Evolutionary conservation across 2,329 filamentous ascomycete species (phyloP).

Genomic region (Apiospora aurea): DNA sequence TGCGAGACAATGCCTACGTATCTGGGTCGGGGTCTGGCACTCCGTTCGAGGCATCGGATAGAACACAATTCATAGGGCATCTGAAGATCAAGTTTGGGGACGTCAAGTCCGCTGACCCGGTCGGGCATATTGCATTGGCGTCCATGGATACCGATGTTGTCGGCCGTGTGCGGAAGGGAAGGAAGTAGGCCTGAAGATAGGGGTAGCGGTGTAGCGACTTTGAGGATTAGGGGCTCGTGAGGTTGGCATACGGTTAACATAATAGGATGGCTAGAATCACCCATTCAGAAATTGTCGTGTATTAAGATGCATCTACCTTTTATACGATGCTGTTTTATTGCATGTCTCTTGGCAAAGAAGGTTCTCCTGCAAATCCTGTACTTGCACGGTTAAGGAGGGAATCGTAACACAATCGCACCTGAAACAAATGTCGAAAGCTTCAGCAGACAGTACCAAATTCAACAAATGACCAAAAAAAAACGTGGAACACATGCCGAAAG

Average conservation of each 20-base stretch:
- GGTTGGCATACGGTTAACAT: too few species aligned
- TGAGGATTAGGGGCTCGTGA: not conserved
- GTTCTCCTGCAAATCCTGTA: too few species aligned
- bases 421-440: too few species aligned
- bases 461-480: not conserved
- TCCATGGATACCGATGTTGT: not conserved
- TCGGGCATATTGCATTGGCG: not conserved
- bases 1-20: not conserved
- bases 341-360: too few species aligned
- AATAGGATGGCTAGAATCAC: too few species aligned
- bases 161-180: not conserved
- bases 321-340: too few species aligned
- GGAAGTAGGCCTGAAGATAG: not conserved
- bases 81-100: slow-evolving; percentile 1
- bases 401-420: too few species aligned
- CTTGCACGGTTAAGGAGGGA: too few species aligned
- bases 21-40: not conserved
- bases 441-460: not conserved
- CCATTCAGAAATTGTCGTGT: too few species aligned
- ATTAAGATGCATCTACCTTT: too few species aligned
- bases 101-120: not conserved
- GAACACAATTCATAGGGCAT: not conserved
- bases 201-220: not conserved
- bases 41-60: not conserved
- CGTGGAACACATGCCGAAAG: not conserved